Evolutionary conservation across 805 yeast genomes (phyloP).

Genomic region (Hanseniaspora nectarophila): DNA sequence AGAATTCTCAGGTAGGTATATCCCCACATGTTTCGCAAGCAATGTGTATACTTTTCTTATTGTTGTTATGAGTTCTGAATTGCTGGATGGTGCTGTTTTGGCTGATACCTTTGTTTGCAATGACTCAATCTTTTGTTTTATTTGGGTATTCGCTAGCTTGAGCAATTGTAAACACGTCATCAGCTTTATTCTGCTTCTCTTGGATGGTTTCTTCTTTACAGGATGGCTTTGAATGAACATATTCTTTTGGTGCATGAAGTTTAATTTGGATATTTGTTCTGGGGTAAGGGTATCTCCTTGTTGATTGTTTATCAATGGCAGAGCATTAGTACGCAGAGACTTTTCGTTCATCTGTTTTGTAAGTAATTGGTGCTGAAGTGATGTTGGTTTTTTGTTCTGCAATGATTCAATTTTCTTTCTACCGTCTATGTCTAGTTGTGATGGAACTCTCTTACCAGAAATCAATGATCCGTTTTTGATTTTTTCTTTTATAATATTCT

Average conservation of each 20-base stretch:
- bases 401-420: background rate
- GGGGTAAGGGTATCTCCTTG: background rate
- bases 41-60: constrained; percentile 78
- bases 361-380: constrained; percentile 2
- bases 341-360: constrained; percentile 3
- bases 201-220: constrained; percentile 48
- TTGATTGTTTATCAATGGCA: background rate
- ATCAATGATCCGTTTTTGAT: constrained; percentile 12
- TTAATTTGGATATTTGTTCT: background rate
- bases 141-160: constrained; percentile 67
- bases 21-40: constrained; percentile 74
- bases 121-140: constrained; percentile 52
- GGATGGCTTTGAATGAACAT: constrained; percentile 18
- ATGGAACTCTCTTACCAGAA: constrained; percentile 6
- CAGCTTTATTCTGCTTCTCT: constrained; percentile 41
- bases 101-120: constrained; percentile 34
- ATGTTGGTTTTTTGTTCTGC: background rate
- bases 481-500: constrained; percentile 11
- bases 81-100: constrained; percentile 20
- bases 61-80: constrained; percentile 70
- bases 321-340: background rate
- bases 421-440: constrained; percentile 8
- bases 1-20: constrained; percentile 63
- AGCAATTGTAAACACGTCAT: constrained; percentile 70
- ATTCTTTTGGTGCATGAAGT: constrained; percentile 7